Base-by-base conservation (phyloP, 2,329 filamentous ascomycete species). In the Ustulina deusta region DNA sequence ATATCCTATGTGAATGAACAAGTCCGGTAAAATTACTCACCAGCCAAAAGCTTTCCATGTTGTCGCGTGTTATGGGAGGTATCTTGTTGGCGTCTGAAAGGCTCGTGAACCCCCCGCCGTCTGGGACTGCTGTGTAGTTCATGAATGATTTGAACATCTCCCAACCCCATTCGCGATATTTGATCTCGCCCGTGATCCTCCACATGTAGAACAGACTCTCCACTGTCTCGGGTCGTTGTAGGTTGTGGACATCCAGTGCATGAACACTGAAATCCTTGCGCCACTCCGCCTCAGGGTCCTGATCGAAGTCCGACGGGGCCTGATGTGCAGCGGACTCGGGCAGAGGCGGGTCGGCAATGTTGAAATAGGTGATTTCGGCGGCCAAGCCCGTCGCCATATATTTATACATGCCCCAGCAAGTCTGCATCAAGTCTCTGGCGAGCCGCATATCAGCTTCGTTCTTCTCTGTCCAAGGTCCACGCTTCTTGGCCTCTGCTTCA, bases 1-100 rank as follows among this genome's bases (percentile, higher is more conserved):
- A 40, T 34, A 20, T 46, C 22, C 2, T 20, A 32, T 34, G 61
- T n/a, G 38, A 17, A 29, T 13, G 7, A 36, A 25, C 15, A 13
- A 32, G 34, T 27, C 29, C 38, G 17, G n/a, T 7, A 27, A 54
- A 29, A 44, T 42, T 22, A 83, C 91, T 82, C 82, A 93, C 91
- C 84, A 99, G 87, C 96, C 96, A 99, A 82, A 98, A 98, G 78
- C 93, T 97, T 82, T 99, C 96, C 95, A 99, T 97, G 74, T 98
- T 98, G 80, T 99, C 95, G 68, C 89, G 86, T 52, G 84, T 83
- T 15, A 83, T 79, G 0, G 93, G 89, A 22, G 94, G 94, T 10
- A 96, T 81, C 5, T 81, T 80, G 72, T 91, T 90, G 29, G 94
- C 94, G 77, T 97, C 89, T 20, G 85, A 85, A 69, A 98, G 84